Conservation (phyloP, 768 basidiomycete genomes). For the Leccinum uliginosum region DNA sequence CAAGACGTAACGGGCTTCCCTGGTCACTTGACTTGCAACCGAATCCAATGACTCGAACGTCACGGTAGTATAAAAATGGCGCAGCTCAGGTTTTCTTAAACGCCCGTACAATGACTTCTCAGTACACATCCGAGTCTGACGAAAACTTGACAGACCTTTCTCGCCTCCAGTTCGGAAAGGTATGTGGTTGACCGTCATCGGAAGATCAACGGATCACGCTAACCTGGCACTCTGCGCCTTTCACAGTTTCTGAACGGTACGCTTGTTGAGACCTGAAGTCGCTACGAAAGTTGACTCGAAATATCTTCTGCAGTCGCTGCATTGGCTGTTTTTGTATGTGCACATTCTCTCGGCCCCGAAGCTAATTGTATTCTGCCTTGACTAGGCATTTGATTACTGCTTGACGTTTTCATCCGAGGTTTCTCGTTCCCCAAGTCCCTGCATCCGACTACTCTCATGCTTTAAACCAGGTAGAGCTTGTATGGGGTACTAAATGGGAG, state of each 20-base stretch:
- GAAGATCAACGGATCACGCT: neutral
- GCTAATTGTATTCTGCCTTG: neutral
- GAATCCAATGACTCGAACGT: no score
- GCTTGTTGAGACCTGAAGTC: neutral
- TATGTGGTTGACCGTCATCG: neutral
- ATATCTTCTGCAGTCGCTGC: conserved; percentile 15
- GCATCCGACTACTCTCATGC: neutral
- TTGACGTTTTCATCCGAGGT: conserved; percentile 23
- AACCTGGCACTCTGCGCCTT: neutral
- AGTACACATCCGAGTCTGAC: neutral
- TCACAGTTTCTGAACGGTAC: conserved; percentile 20
- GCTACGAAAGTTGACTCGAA: neutral
- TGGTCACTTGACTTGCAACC: no score
- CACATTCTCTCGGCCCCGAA: neutral
- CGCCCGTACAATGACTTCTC: conserved; percentile 4
- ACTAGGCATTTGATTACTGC: conserved; percentile 21
- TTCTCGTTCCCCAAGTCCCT: neutral
- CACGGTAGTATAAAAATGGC: no score
- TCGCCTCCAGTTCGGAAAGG: conserved; percentile 22
- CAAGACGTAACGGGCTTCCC: no score
- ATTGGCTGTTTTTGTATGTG: conserved; percentile 15
- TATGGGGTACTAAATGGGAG: conserved; percentile 9
- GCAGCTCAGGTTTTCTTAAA: neutral
- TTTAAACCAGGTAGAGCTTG: conserved; percentile 11
- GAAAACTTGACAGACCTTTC: conserved; percentile 6